A percentile compares a stretch with the other conserved stretches of the same genome.
Conservation (phyloP, 805 yeast genomes). For the Candida krabiensis region DNA sequence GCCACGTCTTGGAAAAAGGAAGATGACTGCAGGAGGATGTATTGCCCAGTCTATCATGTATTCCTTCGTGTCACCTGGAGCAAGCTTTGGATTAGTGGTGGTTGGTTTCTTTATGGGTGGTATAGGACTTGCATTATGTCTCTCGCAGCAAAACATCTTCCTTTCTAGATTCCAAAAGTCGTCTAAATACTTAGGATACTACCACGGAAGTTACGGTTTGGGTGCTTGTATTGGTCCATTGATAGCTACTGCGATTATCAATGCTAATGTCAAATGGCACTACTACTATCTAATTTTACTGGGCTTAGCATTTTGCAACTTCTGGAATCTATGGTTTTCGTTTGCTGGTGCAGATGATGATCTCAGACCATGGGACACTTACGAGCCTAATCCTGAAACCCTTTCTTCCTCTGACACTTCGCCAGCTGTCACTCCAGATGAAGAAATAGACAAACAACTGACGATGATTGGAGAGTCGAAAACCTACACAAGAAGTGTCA, state of each 20-base stretch:
- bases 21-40: conserved; percentile 41
- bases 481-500: conserved; percentile 16
- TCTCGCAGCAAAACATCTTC: conserved; percentile 54
- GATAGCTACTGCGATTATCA: conserved; percentile 55
- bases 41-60: conserved; percentile 40
- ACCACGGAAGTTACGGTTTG: conserved; percentile 70
- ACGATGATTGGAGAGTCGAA: conserved; percentile 22
- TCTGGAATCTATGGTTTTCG: conserved; percentile 38
- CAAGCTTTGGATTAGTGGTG: conserved; percentile 47
- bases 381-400: conserved; percentile 21
- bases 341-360: conserved; percentile 53
- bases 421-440: conserved; percentile 2
- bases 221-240: conserved; percentile 75
- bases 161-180: conserved; percentile 49
- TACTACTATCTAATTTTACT: conserved; percentile 50
- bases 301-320: conserved; percentile 37
- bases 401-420: neutral
- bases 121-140: conserved; percentile 48
- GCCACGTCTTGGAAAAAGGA: conserved; percentile 39
- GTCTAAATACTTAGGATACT: conserved; percentile 57
- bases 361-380: conserved; percentile 35
- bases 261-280: conserved; percentile 53
- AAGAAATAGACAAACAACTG: conserved; percentile 14
- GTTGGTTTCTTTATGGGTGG: conserved; percentile 60
- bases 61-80: conserved; percentile 47